Evolutionary conservation across 805 yeast species (phyloP).

Genomic region (Yamadazyma philogaea): DNA sequence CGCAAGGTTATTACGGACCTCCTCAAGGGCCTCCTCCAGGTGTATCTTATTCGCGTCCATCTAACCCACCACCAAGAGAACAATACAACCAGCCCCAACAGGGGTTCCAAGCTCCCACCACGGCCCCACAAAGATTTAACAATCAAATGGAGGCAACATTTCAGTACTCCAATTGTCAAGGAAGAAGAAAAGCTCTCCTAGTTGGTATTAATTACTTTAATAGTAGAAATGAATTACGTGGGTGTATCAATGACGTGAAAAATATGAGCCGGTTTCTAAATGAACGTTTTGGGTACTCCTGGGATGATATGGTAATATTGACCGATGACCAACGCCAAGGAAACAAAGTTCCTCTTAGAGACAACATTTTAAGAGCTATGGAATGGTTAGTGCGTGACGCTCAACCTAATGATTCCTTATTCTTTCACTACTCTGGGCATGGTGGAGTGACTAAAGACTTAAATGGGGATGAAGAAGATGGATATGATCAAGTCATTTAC

Average conservation of each 20-base stretch:
- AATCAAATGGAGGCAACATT: constrained; percentile 34
- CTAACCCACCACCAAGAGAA: constrained; percentile 2
- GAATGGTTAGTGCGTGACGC: constrained; percentile 39
- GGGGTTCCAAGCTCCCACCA: constrained; percentile 21
- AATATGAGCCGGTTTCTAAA: constrained; percentile 34
- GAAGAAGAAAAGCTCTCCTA: constrained; percentile 35
- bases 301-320: constrained; percentile 38
- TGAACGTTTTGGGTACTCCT: constrained; percentile 27
- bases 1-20: constrained; percentile 17
- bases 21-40: constrained; percentile 13
- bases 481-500: constrained; percentile 35
- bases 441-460: constrained; percentile 36
- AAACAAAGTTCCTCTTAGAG: constrained; percentile 32
- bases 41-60: constrained; percentile 8
- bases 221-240: constrained; percentile 28
- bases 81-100: constrained; percentile 11
- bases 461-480: constrained; percentile 39
- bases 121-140: constrained; percentile 36
- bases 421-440: constrained; percentile 41
- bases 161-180: constrained; percentile 38
- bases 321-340: constrained; percentile 34
- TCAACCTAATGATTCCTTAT: constrained; percentile 36
- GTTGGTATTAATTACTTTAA: constrained; percentile 37
- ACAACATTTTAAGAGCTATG: constrained; percentile 38
- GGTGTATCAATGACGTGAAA: constrained; percentile 40